These are phyloP conservation scores for Annulohypoxylon stygium DNA, from an alignment of 495 filamentous ascomycete genomes.

Conservation along the genomic window DNA sequence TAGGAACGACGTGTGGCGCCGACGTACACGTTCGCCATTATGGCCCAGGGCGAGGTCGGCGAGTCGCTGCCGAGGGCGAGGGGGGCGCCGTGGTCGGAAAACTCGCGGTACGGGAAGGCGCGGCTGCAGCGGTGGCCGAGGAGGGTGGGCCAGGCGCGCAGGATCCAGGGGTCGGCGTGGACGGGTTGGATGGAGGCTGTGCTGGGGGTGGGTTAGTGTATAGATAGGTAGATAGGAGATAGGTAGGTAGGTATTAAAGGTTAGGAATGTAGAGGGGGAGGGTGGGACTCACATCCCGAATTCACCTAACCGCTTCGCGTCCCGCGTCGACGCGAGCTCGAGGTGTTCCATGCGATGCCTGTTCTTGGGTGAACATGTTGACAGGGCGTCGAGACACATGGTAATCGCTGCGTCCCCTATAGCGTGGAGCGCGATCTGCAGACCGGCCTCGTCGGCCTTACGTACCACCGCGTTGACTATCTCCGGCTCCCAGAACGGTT, in stretches of 20 bases:
- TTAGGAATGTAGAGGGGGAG: neutral
- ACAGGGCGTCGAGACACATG: conserved; percentile 67
- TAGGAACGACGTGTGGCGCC: conserved; percentile 69
- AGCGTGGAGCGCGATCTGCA: conserved; percentile 75
- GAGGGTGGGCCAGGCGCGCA: conserved; percentile 70
- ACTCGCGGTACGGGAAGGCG: conserved; percentile 74
- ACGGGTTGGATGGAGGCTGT: conserved; percentile 74
- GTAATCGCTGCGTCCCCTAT: conserved; percentile 72
- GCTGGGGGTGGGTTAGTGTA: conserved; percentile 23
- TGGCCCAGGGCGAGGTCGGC: conserved; percentile 69
- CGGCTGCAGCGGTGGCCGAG: conserved; percentile 67
- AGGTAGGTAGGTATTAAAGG: too few species aligned
- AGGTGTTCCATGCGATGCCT: conserved; percentile 74
- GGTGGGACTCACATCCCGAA: conserved; percentile 63
- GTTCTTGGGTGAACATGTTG: conserved; percentile 56
- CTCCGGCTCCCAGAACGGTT: conserved; percentile 68
- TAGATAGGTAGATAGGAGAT: neutral
- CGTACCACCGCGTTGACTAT: conserved; percentile 67
- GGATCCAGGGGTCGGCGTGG: conserved; percentile 73
- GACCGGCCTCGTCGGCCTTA: conserved; percentile 64
- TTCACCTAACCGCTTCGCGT: conserved; percentile 65
- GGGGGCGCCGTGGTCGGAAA: conserved; percentile 64
- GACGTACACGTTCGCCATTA: conserved; percentile 69
- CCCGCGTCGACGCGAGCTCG: conserved; percentile 67
- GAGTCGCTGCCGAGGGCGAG: conserved; percentile 72